Percentiles rank a stretch among this genome's conserved stretches.
phyloP scores from a whole-genome alignment of 106 monocot species.

The Dioscorea alata region DNA sequence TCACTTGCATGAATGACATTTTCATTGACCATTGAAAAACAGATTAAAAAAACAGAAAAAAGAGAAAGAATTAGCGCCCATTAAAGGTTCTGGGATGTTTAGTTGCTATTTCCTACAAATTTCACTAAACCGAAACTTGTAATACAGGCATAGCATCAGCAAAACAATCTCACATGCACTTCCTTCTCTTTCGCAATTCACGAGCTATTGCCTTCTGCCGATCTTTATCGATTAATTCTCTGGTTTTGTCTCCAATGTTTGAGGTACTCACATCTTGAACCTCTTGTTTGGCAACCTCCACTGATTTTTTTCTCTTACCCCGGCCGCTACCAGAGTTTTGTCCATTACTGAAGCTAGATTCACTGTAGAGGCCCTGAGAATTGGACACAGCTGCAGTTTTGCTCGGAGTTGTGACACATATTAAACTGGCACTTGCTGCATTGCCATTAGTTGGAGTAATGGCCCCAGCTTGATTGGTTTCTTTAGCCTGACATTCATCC shows the following conservation, averaged over 20 bases:
- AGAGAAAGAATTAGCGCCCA: too few species aligned
- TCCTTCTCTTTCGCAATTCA: slow-evolving; percentile 34
- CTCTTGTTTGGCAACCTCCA: not conserved
- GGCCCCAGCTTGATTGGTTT: not conserved
- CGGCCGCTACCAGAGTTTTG: not conserved
- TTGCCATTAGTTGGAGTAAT: not conserved
- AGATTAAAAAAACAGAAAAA: too few species aligned
- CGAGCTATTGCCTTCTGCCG: slow-evolving; percentile 35
- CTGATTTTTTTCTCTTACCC: not conserved
- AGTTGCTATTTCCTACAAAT: too few species aligned
- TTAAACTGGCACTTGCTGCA: not conserved
- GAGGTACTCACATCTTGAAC: not conserved
- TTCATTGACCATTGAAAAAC: too few species aligned
- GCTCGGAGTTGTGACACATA: too few species aligned
- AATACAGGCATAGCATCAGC: too few species aligned
- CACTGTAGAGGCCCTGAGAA: too few species aligned
- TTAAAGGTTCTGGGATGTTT: too few species aligned
- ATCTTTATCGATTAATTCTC: slow-evolving; percentile 3
- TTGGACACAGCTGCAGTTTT: too few species aligned
- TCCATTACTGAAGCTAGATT: too few species aligned
- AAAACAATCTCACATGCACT: slow-evolving; percentile 7
- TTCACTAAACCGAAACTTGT: too few species aligned
- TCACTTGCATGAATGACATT: too few species aligned
- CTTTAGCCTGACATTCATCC: not conserved
- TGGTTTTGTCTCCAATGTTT: not conserved